These are phyloP conservation scores for Dentipellis fragilis DNA, from an alignment of 768 basidiomycete genomes.

Conservation along the genomic window DNA sequence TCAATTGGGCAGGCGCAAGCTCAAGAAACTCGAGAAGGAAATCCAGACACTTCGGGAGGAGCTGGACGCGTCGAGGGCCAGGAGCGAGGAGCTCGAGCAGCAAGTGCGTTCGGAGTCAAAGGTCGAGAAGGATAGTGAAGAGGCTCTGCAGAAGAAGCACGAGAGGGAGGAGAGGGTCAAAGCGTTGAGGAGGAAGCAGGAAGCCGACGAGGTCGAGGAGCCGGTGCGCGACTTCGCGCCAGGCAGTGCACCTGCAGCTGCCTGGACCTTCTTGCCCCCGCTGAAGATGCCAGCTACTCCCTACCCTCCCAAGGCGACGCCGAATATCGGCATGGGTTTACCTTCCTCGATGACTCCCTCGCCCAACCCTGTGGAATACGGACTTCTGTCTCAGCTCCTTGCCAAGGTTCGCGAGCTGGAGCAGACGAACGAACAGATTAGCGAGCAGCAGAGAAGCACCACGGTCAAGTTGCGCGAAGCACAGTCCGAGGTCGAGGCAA, in stretches of 20 bases:
- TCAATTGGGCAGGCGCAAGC: slow-evolving; percentile 52
- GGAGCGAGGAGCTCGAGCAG: slow-evolving; percentile 63
- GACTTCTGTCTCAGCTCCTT: slow-evolving; percentile 60
- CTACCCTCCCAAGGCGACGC: neutral
- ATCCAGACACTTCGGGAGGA: slow-evolving; percentile 65
- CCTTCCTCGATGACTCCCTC: neutral
- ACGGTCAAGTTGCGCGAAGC: slow-evolving; percentile 52
- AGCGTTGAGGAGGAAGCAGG: slow-evolving; percentile 34
- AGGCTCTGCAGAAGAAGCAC: slow-evolving; percentile 27
- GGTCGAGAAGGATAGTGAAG: slow-evolving; percentile 20
- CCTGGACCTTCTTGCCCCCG: neutral
- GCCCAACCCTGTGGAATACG: slow-evolving; percentile 21
- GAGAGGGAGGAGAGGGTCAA: slow-evolving; percentile 41
- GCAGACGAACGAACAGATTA: slow-evolving; percentile 57
- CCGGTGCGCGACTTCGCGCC: slow-evolving; percentile 55
- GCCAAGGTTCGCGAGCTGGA: slow-evolving; percentile 72
- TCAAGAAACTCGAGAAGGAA: slow-evolving; percentile 72
- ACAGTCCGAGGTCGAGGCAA: slow-evolving; percentile 62
- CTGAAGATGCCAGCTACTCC: neutral
- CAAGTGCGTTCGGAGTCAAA: slow-evolving; percentile 34
- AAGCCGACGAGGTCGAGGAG: slow-evolving; percentile 16
- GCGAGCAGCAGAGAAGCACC: slow-evolving; percentile 55
- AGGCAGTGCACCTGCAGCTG: slow-evolving; percentile 21
- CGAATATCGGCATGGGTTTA: neutral
- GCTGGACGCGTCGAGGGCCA: slow-evolving; percentile 64